These are phyloP conservation scores for Herpetospermum pedunculosum DNA, from an alignment of 306 rosid species.

Conservation along the genomic window DNA sequence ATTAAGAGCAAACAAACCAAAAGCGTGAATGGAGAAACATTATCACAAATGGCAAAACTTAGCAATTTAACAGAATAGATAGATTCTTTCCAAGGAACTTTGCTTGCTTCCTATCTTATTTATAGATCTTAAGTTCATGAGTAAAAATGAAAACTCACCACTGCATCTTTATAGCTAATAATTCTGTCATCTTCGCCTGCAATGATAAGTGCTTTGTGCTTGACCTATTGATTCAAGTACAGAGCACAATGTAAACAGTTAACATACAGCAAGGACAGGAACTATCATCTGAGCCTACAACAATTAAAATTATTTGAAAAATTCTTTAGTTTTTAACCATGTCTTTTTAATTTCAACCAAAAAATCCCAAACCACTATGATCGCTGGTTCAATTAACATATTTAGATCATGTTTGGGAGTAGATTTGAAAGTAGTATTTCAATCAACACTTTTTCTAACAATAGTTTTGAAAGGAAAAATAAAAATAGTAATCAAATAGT, in stretches of 20 bases:
- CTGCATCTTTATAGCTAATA: slow-evolving; percentile 29
- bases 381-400: not conserved
- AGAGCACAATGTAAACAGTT: not conserved
- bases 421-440: not conserved
- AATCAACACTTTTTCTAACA: not conserved
- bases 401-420: not conserved
- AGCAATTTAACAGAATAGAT: not conserved
- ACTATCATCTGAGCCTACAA: not conserved
- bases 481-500: not conserved
- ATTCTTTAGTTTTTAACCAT: not conserved
- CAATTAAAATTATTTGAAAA: not conserved
- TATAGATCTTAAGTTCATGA: not conserved
- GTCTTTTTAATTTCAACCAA: not conserved
- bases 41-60: not conserved
- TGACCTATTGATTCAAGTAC: slow-evolving; percentile 25
- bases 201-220: slow-evolving; percentile 36
- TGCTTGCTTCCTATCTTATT: not conserved
- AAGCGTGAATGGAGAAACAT: not conserved
- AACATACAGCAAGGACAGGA: not conserved
- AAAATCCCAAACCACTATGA: not conserved
- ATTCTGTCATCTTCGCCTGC: slow-evolving; percentile 35
- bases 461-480: not conserved
- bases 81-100: not conserved
- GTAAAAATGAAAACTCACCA: slow-evolving; percentile 27
- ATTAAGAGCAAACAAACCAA: not conserved